phyloP scores from a whole-genome alignment of 495 filamentous ascomycete genomes.

The Symbiotaphrina buchneri region DNA sequence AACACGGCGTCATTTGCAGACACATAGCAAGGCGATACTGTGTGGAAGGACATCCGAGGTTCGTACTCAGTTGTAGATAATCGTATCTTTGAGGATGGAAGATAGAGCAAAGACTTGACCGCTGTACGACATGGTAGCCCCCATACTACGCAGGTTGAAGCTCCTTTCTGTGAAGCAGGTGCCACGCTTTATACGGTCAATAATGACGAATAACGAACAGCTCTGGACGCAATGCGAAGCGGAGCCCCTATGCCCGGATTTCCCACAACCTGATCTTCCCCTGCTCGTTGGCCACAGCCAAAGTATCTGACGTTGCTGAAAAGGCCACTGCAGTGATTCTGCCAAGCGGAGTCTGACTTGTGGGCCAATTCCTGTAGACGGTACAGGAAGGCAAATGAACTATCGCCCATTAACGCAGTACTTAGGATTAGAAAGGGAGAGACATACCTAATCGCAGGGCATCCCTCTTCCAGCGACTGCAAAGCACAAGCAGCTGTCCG shows the following conservation, averaged over 20 bases:
- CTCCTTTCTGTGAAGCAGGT: too few species aligned
- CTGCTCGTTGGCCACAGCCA: slow-evolving; percentile 70
- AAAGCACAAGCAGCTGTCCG: slow-evolving; percentile 71
- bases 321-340: slow-evolving; percentile 64
- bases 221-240: too few species aligned
- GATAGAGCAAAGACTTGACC: too few species aligned
- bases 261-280: slow-evolving; percentile 80
- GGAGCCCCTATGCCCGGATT: slow-evolving; percentile 30
- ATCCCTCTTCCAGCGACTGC: slow-evolving; percentile 68
- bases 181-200: too few species aligned
- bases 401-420: slow-evolving; percentile 8
- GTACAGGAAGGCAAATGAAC: slow-evolving; percentile 84
- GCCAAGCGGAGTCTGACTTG: slow-evolving; percentile 68
- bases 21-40: too few species aligned
- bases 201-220: too few species aligned
- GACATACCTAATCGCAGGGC: slow-evolving; percentile 44
- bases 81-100: too few species aligned
- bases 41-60: too few species aligned
- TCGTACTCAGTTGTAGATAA: too few species aligned
- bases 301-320: slow-evolving; percentile 38
- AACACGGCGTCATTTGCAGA: too few species aligned
- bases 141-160: too few species aligned
- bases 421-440: not conserved
- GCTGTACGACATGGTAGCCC: too few species aligned
- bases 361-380: slow-evolving; percentile 94